phyloP scores from a whole-genome alignment of 345 rosid species.

The Clausena lansium region DNA sequence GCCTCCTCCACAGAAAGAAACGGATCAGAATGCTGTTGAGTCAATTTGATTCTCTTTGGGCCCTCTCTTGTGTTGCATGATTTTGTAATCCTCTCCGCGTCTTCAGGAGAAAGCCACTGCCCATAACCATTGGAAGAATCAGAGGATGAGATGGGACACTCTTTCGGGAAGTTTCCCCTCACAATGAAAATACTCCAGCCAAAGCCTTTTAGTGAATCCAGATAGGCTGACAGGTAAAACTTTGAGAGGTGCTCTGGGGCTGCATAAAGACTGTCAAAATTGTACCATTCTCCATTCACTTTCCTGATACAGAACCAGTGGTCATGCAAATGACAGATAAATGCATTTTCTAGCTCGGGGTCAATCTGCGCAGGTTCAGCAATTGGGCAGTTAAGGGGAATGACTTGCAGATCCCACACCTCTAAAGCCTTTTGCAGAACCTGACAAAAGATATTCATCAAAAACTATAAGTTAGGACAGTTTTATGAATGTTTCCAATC shows the following conservation, averaged over 20 bases:
- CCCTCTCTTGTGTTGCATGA: slow-evolving; percentile 40
- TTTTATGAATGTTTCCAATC: slow-evolving; percentile 15
- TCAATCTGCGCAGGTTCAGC: slow-evolving; percentile 92
- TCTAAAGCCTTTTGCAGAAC: slow-evolving; percentile 91
- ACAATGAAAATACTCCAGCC: slow-evolving; percentile 96
- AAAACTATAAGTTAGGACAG: not conserved
- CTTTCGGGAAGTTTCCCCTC: slow-evolving; percentile 84
- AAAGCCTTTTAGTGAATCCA: slow-evolving; percentile 76
- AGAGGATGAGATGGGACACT: slow-evolving; percentile 64
- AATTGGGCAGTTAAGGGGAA: slow-evolving; percentile 79
- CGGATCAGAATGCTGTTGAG: slow-evolving; percentile 36
- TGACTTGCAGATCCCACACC: slow-evolving; percentile 90
- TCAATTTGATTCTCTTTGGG: slow-evolving; percentile 30
- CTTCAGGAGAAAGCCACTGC: slow-evolving; percentile 88
- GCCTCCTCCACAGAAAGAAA: slow-evolving; percentile 36
- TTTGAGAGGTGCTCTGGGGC: slow-evolving; percentile 88
- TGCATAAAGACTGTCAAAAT: slow-evolving; percentile 87
- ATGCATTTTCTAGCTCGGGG: slow-evolving; percentile 84
- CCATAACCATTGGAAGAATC: slow-evolving; percentile 82
- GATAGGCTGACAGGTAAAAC: slow-evolving; percentile 84
- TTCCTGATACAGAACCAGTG: slow-evolving; percentile 95
- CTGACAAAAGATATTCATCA: slow-evolving; percentile 30
- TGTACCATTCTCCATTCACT: slow-evolving; percentile 90
- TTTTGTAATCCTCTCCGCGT: slow-evolving; percentile 78
- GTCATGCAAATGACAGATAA: slow-evolving; percentile 91